Evolutionary conservation across 306 rosid species (phyloP).

Genomic region (Aeschynomene evenia): DNA sequence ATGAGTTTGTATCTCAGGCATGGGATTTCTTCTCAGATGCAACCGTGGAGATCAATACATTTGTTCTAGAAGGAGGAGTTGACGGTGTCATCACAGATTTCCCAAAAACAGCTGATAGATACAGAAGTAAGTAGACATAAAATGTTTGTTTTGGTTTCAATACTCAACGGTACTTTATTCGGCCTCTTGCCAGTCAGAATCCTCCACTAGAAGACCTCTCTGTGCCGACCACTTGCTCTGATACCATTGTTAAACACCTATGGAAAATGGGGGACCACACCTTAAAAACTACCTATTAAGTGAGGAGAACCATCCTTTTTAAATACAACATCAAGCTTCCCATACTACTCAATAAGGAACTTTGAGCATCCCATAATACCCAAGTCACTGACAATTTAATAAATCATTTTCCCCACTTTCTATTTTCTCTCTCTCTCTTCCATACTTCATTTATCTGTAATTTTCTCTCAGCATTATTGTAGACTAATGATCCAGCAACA

Average conservation of each 20-base stretch:
- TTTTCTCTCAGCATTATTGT: background rate
- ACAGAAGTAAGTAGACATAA: conserved; percentile 64
- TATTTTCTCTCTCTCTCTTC: background rate
- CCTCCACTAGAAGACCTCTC: too few relatives aligned
- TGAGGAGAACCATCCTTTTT: too few relatives aligned
- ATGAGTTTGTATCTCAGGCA: conserved; percentile 82
- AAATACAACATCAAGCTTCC: too few relatives aligned
- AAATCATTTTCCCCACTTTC: background rate
- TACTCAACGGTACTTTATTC: too few relatives aligned
- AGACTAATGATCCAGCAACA: background rate
- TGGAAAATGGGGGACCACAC: too few relatives aligned
- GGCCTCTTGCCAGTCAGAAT: too few relatives aligned
- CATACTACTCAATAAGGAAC: too few relatives aligned
- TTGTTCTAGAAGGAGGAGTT: conserved; percentile 28
- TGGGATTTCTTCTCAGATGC: conserved; percentile 89
- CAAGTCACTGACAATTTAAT: too few relatives aligned
- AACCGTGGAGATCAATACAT: conserved; percentile 77
- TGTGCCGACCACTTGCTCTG: too few relatives aligned
- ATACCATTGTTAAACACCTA: too few relatives aligned
- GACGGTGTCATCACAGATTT: conserved; percentile 77
- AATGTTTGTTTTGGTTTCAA: conserved; percentile 15
- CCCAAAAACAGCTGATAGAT: conserved; percentile 79
- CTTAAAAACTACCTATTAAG: too few relatives aligned
- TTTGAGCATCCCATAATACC: too few relatives aligned
- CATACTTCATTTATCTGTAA: background rate